A percentile compares a stretch with the other conserved stretches of the same genome.
Conservation (phyloP, 306 rosid genomes). For the Luffa aegyptiaca region DNA sequence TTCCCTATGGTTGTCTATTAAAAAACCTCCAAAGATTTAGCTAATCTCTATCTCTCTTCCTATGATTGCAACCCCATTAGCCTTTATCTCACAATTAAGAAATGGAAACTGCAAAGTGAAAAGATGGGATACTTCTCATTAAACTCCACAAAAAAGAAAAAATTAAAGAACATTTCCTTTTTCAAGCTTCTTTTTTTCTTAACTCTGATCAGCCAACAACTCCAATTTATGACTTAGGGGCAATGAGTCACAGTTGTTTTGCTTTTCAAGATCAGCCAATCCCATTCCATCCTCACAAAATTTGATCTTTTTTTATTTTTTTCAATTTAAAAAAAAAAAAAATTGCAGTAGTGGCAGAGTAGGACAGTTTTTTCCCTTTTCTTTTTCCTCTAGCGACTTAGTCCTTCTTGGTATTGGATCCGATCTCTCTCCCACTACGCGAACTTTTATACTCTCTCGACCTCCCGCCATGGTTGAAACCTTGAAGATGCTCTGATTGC, state of each 20-base stretch:
- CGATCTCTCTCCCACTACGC: slow-evolving; percentile 7
- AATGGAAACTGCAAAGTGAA: neutral
- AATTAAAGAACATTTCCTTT: neutral
- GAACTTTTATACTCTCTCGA: neutral
- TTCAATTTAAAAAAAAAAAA: neutral
- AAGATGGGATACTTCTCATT: neutral
- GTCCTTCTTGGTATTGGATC: slow-evolving; percentile 10
- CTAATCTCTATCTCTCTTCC: neutral
- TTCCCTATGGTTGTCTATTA: too few relatives aligned
- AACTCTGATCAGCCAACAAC: slow-evolving; percentile 4
- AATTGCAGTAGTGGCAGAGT: neutral
- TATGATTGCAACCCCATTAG: neutral
- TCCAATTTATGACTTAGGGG: neutral
- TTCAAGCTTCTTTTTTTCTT: neutral
- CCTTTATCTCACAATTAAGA: neutral
- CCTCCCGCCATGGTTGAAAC: slow-evolving; percentile 4
- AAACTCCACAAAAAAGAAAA: neutral
- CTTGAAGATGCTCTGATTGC: neutral
- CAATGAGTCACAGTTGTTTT: slow-evolving; percentile 2
- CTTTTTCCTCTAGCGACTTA: neutral
- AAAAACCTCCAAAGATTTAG: too few relatives aligned
- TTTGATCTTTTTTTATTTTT: neutral
- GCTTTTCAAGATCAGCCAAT: neutral
- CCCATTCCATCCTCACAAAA: neutral
- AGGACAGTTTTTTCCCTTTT: neutral